Evolutionary conservation across 192 early-diverging fungal species (phyloP).

Genomic region (Radiomyces spectabilis): DNA sequence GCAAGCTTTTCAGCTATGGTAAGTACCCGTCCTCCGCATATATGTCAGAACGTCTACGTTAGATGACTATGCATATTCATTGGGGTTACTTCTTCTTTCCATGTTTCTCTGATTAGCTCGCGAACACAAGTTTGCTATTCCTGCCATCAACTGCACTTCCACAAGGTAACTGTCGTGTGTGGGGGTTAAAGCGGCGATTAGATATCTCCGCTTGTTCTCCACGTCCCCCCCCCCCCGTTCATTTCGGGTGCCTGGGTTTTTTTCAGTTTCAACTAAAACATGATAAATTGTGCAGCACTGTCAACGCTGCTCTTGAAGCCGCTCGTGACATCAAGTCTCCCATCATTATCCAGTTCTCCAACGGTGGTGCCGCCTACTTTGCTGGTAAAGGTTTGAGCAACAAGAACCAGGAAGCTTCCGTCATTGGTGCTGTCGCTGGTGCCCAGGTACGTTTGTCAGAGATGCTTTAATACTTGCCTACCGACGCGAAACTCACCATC

Average conservation of each 20-base stretch:
- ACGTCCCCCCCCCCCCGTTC: too few relatives aligned
- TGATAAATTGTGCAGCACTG: too few relatives aligned
- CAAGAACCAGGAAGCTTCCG: conserved; percentile 81
- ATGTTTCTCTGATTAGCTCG: conserved; percentile 26
- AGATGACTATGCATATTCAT: too few relatives aligned
- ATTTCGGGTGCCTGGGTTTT: too few relatives aligned
- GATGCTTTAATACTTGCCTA: too few relatives aligned
- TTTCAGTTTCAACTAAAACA: too few relatives aligned
- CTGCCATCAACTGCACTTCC: conserved; percentile 94
- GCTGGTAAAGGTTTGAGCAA: conserved; percentile 91
- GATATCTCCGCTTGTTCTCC: too few relatives aligned
- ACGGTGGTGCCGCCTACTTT: conserved; percentile 87
- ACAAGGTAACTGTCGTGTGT: too few relatives aligned
- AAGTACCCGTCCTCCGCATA: background rate
- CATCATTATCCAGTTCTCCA: conserved; percentile 92
- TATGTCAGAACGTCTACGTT: too few relatives aligned
- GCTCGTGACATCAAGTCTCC: conserved; percentile 88
- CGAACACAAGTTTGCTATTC: conserved; percentile 87
- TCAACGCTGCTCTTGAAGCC: conserved; percentile 89
- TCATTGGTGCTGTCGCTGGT: conserved; percentile 85
- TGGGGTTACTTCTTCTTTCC: too few relatives aligned
- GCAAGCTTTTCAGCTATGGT: conserved; percentile 69
- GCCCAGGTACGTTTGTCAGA: conserved; percentile 81
- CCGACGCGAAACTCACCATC: background rate
- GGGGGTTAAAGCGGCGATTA: too few relatives aligned